A percentile compares a stretch with the other conserved stretches of the same genome.
Evolutionary conservation across 306 rosid species (phyloP).

Genomic region (Cicer cuneatum): DNA sequence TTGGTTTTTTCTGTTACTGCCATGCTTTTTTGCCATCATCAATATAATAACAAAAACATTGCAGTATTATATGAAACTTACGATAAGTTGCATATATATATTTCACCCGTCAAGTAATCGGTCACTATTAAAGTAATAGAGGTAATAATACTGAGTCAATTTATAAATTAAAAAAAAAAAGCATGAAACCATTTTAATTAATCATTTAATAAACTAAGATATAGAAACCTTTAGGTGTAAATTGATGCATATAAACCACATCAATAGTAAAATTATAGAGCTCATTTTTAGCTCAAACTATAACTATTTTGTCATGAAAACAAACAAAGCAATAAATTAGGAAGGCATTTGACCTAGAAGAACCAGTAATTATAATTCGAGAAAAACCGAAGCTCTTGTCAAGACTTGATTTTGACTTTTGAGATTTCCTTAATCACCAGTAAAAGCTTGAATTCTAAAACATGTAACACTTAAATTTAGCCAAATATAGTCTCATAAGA

Average conservation of each 20-base stretch:
- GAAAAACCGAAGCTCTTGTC: neutral
- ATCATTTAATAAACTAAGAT: neutral
- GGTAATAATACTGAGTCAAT: neutral
- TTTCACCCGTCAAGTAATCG: neutral
- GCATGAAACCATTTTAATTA: neutral
- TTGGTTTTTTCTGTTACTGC: neutral
- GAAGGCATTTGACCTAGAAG: too few species aligned
- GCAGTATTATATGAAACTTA: neutral
- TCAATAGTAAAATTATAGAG: neutral
- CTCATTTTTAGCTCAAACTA: too few species aligned
- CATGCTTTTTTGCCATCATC: too few species aligned
- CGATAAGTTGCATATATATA: neutral
- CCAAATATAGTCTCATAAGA: neutral
- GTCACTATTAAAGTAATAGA: neutral
- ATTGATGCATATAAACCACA: neutral
- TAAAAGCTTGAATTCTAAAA: neutral
- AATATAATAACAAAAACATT: too few species aligned
- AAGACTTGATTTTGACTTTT: neutral
- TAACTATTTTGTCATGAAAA: too few species aligned
- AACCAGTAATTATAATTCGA: neutral
- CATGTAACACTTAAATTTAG: neutral
- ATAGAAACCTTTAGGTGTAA: neutral
- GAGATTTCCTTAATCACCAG: neutral
- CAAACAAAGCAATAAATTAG: too few species aligned
- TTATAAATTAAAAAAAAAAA: too few species aligned